These are phyloP conservation scores for Neonothopanus nambi DNA, from an alignment of 1,284 basidiomycete genomes.

Conservation along the genomic window DNA sequence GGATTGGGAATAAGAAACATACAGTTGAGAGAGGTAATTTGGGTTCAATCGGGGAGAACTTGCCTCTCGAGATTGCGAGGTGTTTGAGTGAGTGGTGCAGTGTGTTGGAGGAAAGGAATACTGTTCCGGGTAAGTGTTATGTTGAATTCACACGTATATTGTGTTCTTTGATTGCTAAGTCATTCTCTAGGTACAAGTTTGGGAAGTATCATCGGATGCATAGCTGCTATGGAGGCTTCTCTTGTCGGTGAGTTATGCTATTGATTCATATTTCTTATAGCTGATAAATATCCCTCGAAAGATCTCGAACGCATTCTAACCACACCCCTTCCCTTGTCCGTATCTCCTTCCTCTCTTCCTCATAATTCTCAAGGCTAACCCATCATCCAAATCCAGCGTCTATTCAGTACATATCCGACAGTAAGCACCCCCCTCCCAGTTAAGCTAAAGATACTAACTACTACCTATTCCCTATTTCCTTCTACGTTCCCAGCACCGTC, in stretches of 20 bases:
- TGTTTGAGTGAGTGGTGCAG: constrained; percentile 59
- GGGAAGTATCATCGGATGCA: constrained; percentile 48
- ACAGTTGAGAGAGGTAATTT: background rate
- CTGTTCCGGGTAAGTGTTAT: constrained; percentile 42
- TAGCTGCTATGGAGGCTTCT: constrained; percentile 55
- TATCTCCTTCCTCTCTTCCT: constrained; percentile 16
- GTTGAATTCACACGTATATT: too few relatives aligned
- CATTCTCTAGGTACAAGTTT: constrained; percentile 43
- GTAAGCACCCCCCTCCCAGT: too few relatives aligned
- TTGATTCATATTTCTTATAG: background rate
- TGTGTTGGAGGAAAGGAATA: constrained; percentile 54
- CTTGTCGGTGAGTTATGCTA: constrained; percentile 49
- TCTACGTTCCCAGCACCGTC: constrained; percentile 45
- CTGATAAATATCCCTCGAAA: background rate
- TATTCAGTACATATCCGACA: constrained; percentile 64
- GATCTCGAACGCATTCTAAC: constrained; percentile 45
- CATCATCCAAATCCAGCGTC: constrained; percentile 30
- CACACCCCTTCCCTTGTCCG: constrained; percentile 65
- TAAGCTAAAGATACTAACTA: background rate
- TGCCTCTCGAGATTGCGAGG: constrained; percentile 54
- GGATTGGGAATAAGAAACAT: constrained; percentile 11
- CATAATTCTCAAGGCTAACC: constrained; percentile 5
- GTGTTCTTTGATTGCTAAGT: constrained; percentile 9
- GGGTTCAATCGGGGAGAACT: constrained; percentile 32
- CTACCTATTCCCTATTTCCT: background rate